Conservation (phyloP, 1,284 basidiomycete genomes). For the Neolentinus lepideus region DNA sequence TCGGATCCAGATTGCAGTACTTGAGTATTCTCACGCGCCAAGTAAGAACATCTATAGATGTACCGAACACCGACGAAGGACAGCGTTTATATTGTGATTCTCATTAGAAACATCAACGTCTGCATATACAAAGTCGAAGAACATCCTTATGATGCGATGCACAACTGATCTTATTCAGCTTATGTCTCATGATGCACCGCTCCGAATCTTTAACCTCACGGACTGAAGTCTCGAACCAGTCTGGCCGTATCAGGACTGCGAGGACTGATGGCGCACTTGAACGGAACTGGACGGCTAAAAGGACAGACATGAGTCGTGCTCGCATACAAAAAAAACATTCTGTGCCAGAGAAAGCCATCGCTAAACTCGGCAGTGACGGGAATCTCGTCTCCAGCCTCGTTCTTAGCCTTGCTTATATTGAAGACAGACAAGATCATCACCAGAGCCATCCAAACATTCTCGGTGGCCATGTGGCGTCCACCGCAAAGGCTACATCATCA, state of each 20-base stretch:
- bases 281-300: not conserved
- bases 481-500: not conserved
- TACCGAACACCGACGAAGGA: no score
- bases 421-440: not conserved
- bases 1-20: no score
- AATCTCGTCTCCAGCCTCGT: not conserved
- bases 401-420: not conserved
- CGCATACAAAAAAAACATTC: not conserved
- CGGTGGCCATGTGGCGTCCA: not conserved
- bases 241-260: not conserved
- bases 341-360: not conserved
- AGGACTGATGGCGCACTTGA: not conserved
- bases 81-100: no score
- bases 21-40: no score
- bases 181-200: not conserved
- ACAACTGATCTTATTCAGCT: no score
- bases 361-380: not conserved
- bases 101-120: no score
- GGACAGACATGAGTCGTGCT: not conserved
- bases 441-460: not conserved
- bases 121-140: no score
- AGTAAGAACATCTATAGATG: no score
- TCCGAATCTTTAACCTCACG: not conserved
- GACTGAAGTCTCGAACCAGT: not conserved
- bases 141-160: no score